A percentile compares a stretch with the other conserved stretches of the same genome.
phyloP scores from a whole-genome alignment of 768 basidiomycete genomes.

The Phlebiopsis flavidoalba region DNA sequence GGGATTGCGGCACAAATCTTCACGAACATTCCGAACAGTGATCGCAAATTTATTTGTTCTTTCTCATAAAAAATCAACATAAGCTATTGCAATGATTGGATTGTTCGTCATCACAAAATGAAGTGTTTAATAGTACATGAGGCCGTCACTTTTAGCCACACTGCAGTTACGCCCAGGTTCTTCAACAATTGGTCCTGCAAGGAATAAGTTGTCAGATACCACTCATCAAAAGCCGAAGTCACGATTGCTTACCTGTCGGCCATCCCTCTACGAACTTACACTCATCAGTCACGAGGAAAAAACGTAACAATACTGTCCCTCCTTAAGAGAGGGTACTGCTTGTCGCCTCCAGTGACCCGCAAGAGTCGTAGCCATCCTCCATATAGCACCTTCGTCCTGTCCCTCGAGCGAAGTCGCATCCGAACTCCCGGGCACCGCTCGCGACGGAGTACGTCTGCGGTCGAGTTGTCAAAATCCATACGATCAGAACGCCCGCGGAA shows the following conservation, averaged over 20 bases:
- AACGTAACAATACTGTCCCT: constrained; percentile 24
- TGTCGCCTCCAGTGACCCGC: constrained; percentile 23
- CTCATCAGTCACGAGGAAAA: constrained; percentile 13
- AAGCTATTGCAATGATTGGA: too few species aligned
- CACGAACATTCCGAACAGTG: too few species aligned
- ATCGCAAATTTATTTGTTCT: too few species aligned
- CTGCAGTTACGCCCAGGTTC: too few species aligned
- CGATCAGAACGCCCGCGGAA: constrained; percentile 25
- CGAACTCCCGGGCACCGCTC: constrained; percentile 9
- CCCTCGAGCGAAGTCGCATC: constrained; percentile 13
- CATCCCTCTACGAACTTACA: constrained; percentile 19
- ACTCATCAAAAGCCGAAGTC: too few species aligned
- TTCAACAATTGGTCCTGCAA: too few species aligned
- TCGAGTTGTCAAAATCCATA: constrained; percentile 20
- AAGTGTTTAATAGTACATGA: too few species aligned
- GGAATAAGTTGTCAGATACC: too few species aligned
- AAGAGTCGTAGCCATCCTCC: constrained; percentile 22
- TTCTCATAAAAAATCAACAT: too few species aligned
- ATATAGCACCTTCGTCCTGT: constrained; percentile 19
- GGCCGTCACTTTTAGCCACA: too few species aligned
- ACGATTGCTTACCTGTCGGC: constrained; percentile 23
- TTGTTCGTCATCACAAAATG: too few species aligned
- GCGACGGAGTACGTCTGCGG: constrained; percentile 17
- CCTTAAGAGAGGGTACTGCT: constrained; percentile 19
- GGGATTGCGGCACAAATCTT: too few species aligned